Conservation (phyloP, 1,139 yeast genomes). For the Suhomyces bokatorum region DNA sequence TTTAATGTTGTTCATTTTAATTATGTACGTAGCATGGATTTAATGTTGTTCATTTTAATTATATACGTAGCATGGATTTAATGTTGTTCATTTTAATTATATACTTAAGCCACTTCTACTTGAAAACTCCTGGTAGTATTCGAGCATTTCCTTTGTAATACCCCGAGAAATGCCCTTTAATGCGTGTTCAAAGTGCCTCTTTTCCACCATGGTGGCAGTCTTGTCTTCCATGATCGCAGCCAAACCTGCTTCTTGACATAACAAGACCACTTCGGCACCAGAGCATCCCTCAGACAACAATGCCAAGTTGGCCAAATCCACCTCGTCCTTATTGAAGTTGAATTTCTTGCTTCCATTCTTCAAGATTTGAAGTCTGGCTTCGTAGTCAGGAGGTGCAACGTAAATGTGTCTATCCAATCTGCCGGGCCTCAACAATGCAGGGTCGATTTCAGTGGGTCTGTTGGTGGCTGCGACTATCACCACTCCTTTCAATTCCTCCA, state of each 20-base stretch:
- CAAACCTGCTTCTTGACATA: constrained; percentile 94
- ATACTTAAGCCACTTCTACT: constrained; percentile 37
- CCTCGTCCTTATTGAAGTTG: constrained; percentile 44
- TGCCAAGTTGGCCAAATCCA: constrained; percentile 57
- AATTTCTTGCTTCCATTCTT: constrained; percentile 62
- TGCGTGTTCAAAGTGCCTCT: constrained; percentile 72
- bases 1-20: no score
- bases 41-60: no score
- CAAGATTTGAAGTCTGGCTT: constrained; percentile 76
- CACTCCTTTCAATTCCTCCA: constrained; percentile 90
- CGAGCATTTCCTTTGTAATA: constrained; percentile 81
- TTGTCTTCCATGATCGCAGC: constrained; percentile 83
- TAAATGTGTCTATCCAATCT: constrained; percentile 89
- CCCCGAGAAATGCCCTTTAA: constrained; percentile 67
- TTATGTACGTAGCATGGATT: no score
- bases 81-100: no score
- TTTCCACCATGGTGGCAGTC: constrained; percentile 52
- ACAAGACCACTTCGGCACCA: constrained; percentile 90
- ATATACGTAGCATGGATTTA: no score
- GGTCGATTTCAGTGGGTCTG: constrained; percentile 87
- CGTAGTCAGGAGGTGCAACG: constrained; percentile 85
- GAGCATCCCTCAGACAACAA: constrained; percentile 80
- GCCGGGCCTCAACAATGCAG: constrained; percentile 92
- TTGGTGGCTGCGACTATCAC: constrained; percentile 94
- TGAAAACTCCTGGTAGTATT: constrained; percentile 70